Conservation (phyloP, 106 monocot species). For the Platanthera zijinensis region DNA sequence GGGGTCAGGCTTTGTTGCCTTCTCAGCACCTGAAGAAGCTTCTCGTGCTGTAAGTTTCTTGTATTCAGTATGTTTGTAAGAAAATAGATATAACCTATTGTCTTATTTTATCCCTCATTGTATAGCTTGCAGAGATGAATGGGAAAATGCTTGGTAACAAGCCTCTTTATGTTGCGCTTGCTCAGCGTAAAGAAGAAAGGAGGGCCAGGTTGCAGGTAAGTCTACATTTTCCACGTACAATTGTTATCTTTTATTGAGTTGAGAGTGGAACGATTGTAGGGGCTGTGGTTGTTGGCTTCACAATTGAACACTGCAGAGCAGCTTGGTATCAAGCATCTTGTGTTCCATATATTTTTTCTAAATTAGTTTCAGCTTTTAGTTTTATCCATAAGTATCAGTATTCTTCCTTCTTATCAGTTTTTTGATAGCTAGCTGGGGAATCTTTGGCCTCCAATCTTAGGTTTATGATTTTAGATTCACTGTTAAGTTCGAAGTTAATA, state of each 20-base stretch:
- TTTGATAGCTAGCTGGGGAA: background rate
- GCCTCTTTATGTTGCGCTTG: slow-evolving; percentile 69
- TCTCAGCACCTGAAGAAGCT: slow-evolving; percentile 60
- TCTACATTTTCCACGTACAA: background rate
- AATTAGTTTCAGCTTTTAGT: background rate
- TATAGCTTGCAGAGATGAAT: slow-evolving; percentile 60
- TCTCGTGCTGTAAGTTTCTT: slow-evolving; percentile 51
- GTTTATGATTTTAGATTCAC: background rate
- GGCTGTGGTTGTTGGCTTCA: background rate
- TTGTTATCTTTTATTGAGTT: background rate
- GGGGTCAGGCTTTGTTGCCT: slow-evolving; percentile 66
- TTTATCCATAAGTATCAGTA: background rate
- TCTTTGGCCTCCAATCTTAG: background rate
- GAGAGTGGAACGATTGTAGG: background rate
- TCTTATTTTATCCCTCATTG: background rate
- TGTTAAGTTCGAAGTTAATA: too few species aligned
- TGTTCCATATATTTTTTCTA: background rate
- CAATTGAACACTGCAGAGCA: background rate
- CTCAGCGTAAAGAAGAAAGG: slow-evolving; percentile 77
- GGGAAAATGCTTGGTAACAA: slow-evolving; percentile 69
- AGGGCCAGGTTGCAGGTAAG: slow-evolving; percentile 62
- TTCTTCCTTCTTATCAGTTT: background rate
- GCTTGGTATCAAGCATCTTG: background rate
- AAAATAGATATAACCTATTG: background rate
- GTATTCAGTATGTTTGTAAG: background rate